These are phyloP conservation scores for Stenogyne calaminthoides DNA, from an alignment of 305 asterid genomes.

Conservation along the genomic window DNA sequence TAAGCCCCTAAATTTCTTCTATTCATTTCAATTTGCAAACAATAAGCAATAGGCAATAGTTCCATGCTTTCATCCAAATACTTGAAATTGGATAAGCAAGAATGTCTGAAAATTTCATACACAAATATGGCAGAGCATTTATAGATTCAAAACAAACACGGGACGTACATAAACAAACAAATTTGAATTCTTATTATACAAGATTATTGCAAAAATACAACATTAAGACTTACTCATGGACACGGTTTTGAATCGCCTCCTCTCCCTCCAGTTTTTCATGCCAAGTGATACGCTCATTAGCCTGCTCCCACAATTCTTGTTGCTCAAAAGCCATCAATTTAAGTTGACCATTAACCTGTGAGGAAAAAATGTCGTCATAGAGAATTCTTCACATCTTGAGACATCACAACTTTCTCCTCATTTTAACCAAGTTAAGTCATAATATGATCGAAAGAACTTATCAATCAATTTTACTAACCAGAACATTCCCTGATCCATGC, in stretches of 20 bases:
- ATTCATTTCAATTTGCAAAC: not conserved
- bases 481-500: slow-evolving; percentile 51
- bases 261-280: slow-evolving; percentile 94
- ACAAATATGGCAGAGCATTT: not conserved
- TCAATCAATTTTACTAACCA: slow-evolving; percentile 54
- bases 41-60: not conserved
- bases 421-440: slow-evolving; percentile 15
- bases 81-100: not conserved
- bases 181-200: not conserved
- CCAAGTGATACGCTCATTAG: slow-evolving; percentile 92
- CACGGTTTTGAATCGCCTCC: slow-evolving; percentile 94
- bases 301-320: slow-evolving; percentile 83
- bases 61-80: not conserved
- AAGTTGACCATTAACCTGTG: slow-evolving; percentile 80
- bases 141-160: not conserved
- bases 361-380: slow-evolving; percentile 25
- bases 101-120: not conserved
- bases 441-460: slow-evolving; percentile 7
- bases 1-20: not conserved
- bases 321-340: slow-evolving; percentile 89
- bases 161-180: not conserved
- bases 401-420: slow-evolving; percentile 26
- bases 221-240: slow-evolving; percentile 77
- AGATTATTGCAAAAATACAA: not conserved
- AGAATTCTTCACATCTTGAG: slow-evolving; percentile 23